Conservation (phyloP, 2,329 filamentous ascomycete species). For the Aspergillus persii region DNA sequence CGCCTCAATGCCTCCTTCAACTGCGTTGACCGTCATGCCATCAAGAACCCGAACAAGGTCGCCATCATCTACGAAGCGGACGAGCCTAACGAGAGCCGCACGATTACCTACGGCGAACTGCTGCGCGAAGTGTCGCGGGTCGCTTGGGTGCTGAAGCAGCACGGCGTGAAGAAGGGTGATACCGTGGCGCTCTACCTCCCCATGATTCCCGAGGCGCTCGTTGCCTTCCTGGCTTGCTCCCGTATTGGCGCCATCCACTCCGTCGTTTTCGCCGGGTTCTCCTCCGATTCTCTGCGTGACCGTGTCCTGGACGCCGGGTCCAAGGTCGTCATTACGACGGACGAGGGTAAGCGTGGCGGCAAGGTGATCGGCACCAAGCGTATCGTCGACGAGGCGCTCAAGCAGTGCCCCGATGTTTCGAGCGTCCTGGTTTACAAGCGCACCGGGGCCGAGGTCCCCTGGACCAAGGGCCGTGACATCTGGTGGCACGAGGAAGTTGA, state of each 20-base stretch:
- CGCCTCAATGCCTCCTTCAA: slow-evolving; percentile 95
- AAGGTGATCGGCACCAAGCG: slow-evolving; percentile 98
- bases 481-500: slow-evolving; percentile 99
- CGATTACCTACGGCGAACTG: slow-evolving; percentile 88
- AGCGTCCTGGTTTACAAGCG: slow-evolving; percentile 91
- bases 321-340: slow-evolving; percentile 92
- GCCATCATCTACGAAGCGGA: slow-evolving; percentile 99
- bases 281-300: slow-evolving; percentile 90
- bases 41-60: slow-evolving; percentile 86
- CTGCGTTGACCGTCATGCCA: slow-evolving; percentile 93
- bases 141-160: slow-evolving; percentile 85
- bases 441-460: slow-evolving; percentile 88
- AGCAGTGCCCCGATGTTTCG: slow-evolving; percentile 86
- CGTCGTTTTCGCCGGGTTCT: slow-evolving; percentile 97
- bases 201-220: slow-evolving; percentile 95
- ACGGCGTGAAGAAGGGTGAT: slow-evolving; percentile 96
- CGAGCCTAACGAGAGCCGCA: slow-evolving; percentile 81
- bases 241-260: slow-evolving; percentile 96
- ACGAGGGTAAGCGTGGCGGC: slow-evolving; percentile 96
- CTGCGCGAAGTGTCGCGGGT: slow-evolving; percentile 86
- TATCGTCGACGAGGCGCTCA: slow-evolving; percentile 96
- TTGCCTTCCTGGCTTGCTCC: slow-evolving; percentile 85
- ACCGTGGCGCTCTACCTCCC: slow-evolving; percentile 96
- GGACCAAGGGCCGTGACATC: slow-evolving; percentile 81
- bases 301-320: slow-evolving; percentile 87